These are phyloP conservation scores for Scleroderma bovista DNA, from an alignment of 768 basidiomycete species.

Conservation along the genomic window DNA sequence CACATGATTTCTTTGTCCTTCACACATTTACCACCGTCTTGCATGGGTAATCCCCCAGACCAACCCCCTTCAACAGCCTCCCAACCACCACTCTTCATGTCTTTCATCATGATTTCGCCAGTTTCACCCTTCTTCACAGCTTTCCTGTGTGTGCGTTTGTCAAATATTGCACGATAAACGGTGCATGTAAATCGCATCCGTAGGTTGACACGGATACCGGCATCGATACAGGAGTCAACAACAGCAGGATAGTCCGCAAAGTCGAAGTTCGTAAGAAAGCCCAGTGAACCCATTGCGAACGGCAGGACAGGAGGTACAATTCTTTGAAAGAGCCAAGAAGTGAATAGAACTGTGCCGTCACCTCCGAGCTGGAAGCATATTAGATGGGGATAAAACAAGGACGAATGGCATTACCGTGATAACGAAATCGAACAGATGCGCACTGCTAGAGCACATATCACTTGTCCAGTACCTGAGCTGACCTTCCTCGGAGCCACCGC, in stretches of 20 bases:
- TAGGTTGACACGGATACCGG: conserved; percentile 93
- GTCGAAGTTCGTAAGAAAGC: conserved; percentile 97
- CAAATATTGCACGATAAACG: conserved; percentile 87
- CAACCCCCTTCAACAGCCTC: conserved; percentile 88
- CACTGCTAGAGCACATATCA: conserved; percentile 87
- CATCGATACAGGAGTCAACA: conserved; percentile 83
- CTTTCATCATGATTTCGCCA: conserved; percentile 96
- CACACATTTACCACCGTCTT: conserved; percentile 40
- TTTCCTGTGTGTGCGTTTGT: conserved; percentile 60
- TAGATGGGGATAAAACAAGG: conserved; percentile 3
- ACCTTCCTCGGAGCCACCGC: conserved; percentile 56
- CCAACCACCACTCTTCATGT: conserved; percentile 88
- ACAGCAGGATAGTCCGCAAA: conserved; percentile 80
- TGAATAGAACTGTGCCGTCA: conserved; percentile 97
- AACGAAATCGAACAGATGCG: conserved; percentile 96
- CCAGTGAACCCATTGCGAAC: conserved; percentile 94
- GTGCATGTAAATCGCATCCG: conserved; percentile 99
- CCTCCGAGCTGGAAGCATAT: conserved; percentile 75
- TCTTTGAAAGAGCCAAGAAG: conserved; percentile 97
- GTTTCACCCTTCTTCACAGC: conserved; percentile 92
- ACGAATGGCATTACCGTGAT: conserved; percentile 65
- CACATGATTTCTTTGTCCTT: conserved; percentile 99
- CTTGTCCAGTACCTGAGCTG: conserved; percentile 97
- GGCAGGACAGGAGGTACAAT: conserved; percentile 98
- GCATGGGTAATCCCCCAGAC: conserved; percentile 37